phyloP scores from a whole-genome alignment of 768 basidiomycete species.

The Ramaria rubella region DNA sequence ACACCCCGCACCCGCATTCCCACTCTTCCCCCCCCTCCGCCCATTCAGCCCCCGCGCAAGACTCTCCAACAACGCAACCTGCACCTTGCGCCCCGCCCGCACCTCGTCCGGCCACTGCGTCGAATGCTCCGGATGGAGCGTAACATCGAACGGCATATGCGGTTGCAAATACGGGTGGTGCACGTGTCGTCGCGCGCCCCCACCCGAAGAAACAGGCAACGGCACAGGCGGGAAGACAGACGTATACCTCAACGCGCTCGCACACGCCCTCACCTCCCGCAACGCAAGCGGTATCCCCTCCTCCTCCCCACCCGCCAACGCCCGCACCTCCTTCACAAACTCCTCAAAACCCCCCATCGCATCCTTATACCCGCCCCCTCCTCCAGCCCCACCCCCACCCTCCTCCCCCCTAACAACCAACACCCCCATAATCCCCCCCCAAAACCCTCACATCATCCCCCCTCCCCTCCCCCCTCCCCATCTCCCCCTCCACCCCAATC shows the following conservation, averaged over 20 bases:
- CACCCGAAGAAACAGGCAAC: conserved; percentile 36
- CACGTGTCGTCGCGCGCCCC: conserved; percentile 51
- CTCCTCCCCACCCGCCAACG: conserved; percentile 48
- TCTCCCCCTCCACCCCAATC: conserved; percentile 43
- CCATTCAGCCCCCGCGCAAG: conserved; percentile 60
- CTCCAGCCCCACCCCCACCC: too few relatives aligned
- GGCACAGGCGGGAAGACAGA: conserved; percentile 77
- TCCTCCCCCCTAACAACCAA: neutral
- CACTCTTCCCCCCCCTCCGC: neutral
- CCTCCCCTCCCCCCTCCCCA: conserved; percentile 44
- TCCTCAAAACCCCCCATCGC: conserved; percentile 75
- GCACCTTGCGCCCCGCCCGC: conserved; percentile 86
- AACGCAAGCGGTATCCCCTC: conserved; percentile 74
- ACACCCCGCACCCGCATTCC: conserved; percentile 40
- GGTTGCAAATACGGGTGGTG: too few relatives aligned
- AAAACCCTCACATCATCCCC: conserved; percentile 35
- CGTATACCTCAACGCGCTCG: conserved; percentile 76
- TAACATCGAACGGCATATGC: conserved; percentile 65
- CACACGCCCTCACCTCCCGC: conserved; percentile 58
- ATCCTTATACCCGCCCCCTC: conserved; percentile 56
- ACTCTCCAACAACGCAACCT: conserved; percentile 84
- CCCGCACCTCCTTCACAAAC: conserved; percentile 69
- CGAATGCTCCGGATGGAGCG: conserved; percentile 89
- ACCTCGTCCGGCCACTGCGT: conserved; percentile 94
- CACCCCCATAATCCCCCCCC: conserved; percentile 38